Percentiles rank a stretch among this genome's conserved stretches.
These are phyloP conservation scores for Xylaria sp. DNA, from an alignment of 2,329 filamentous ascomycete genomes.

Conservation along the genomic window DNA sequence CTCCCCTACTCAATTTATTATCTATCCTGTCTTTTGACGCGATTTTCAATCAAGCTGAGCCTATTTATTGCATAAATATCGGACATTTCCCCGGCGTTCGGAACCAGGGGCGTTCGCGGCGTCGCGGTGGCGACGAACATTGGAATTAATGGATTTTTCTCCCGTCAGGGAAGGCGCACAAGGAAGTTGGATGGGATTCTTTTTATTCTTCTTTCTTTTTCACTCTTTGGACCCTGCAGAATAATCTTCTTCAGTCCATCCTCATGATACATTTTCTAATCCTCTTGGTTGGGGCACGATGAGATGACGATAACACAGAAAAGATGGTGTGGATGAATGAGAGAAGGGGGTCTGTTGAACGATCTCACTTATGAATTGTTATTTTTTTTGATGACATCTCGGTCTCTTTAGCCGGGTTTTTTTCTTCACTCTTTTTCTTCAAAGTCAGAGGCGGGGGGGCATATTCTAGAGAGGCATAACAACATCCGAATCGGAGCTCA, in stretches of 20 bases:
- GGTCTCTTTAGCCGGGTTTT: slow-evolving; percentile 3
- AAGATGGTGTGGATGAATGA: slow-evolving; percentile 7
- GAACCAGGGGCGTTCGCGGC: slow-evolving; percentile 24
- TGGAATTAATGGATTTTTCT: slow-evolving; percentile 17
- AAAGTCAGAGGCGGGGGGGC: slow-evolving; percentile 1
- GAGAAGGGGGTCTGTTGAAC: slow-evolving; percentile 10
- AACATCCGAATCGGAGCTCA: slow-evolving; percentile 26
- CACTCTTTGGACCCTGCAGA: not conserved
- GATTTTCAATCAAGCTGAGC: not conserved
- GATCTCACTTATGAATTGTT: slow-evolving; percentile 12
- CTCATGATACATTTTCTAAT: slow-evolving; percentile 31
- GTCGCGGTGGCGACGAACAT: not conserved
- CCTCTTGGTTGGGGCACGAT: slow-evolving; percentile 21
- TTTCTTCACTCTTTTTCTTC: not conserved
- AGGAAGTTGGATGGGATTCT: not conserved
- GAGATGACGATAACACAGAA: slow-evolving; percentile 29
- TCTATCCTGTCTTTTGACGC: slow-evolving; percentile 12
- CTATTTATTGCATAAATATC: slow-evolving; percentile 25
- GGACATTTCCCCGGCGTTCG: slow-evolving; percentile 18
- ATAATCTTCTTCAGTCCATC: not conserved
- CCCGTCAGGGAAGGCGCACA: slow-evolving; percentile 5
- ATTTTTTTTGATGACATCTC: slow-evolving; percentile 6
- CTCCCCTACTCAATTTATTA: slow-evolving; percentile 2
- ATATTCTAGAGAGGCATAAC: slow-evolving; percentile 29
- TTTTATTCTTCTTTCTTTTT: slow-evolving; percentile 6